Conservation (phyloP, 2,329 filamentous ascomycete species). For the Penicillium thymicola region DNA sequence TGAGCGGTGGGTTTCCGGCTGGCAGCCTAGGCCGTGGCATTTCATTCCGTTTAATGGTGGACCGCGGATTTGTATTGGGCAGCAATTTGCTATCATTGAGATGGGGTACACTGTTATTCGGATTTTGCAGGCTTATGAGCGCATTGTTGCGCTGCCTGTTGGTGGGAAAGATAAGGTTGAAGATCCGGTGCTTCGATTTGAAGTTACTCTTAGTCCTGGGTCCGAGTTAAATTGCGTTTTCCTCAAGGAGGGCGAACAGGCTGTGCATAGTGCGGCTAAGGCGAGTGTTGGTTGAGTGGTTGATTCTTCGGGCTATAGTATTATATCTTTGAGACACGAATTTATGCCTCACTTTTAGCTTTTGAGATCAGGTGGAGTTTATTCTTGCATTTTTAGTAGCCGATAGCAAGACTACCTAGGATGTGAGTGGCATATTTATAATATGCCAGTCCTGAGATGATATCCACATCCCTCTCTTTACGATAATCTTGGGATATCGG, state of each 20-base stretch:
- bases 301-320: neutral
- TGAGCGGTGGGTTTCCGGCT: conserved; percentile 50
- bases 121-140: conserved; percentile 43
- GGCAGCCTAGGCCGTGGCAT: conserved; percentile 54
- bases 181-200: conserved; percentile 37
- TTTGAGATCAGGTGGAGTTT: neutral
- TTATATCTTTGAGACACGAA: neutral
- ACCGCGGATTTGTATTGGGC: conserved; percentile 55
- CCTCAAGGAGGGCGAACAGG: conserved; percentile 28
- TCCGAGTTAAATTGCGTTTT: conserved; percentile 41
- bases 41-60: conserved; percentile 56
- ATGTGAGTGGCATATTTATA: too few relatives aligned
- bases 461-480: too few relatives aligned
- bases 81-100: conserved; percentile 59
- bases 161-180: conserved; percentile 33
- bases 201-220: conserved; percentile 40
- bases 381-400: neutral
- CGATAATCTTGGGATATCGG: too few relatives aligned
- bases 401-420: neutral
- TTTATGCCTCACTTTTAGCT: neutral
- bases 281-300: neutral
- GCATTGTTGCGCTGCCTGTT: conserved; percentile 33
- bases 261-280: neutral
- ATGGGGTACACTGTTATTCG: conserved; percentile 52
- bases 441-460: too few relatives aligned